phyloP scores from a whole-genome alignment of 176 grass and related monocot genomes.

The Carex cristatella region DNA sequence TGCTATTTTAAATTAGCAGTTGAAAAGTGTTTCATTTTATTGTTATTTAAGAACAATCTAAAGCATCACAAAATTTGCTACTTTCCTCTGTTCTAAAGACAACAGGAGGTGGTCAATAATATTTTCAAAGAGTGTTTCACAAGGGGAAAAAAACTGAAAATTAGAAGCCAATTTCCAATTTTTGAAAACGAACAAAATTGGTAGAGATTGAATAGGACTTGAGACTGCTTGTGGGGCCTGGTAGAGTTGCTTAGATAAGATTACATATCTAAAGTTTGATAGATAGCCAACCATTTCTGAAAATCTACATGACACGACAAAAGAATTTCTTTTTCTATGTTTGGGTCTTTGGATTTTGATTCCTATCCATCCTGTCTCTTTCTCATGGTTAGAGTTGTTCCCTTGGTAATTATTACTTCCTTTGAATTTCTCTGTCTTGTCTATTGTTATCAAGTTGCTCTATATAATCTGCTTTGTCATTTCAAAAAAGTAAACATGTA shows the following conservation, averaged over 20 bases:
- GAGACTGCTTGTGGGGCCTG: neutral
- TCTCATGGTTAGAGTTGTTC: constrained; percentile 11
- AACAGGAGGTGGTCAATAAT: neutral
- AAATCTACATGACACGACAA: neutral
- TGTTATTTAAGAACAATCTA: neutral
- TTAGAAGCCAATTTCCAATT: neutral
- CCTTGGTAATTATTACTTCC: neutral
- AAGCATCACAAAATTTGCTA: neutral
- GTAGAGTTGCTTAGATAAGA: neutral
- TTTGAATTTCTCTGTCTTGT: neutral
- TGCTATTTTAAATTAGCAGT: neutral
- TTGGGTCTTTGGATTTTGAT: neutral
- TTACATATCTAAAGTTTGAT: neutral
- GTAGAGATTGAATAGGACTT: neutral
- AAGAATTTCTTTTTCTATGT: neutral
- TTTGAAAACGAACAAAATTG: neutral
- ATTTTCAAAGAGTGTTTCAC: neutral
- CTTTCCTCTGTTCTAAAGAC: neutral
- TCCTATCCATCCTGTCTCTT: neutral
- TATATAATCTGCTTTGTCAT: neutral
- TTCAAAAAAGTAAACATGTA: neutral
- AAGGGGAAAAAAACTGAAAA: neutral
- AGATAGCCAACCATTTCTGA: constrained; percentile 7
- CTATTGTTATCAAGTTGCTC: neutral
- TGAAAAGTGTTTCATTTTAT: neutral